A percentile compares a stretch with the other conserved stretches of the same genome.
Evolutionary conservation across 78 protist genomes (phyloP).

Genomic region (Dictyostelium citrinum): DNA sequence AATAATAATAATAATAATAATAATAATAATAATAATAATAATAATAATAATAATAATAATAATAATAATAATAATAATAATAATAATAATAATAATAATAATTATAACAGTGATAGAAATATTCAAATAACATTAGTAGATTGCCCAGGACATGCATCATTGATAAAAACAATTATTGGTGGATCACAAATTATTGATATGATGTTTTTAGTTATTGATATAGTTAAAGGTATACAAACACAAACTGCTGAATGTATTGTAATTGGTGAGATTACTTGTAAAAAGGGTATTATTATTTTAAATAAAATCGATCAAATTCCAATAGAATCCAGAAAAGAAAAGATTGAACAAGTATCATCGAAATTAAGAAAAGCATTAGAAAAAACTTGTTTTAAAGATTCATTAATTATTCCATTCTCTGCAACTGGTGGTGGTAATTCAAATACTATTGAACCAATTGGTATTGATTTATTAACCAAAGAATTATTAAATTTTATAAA

Average conservation of each 20-base stretch:
- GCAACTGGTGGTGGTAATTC: background rate
- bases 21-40: too few species aligned
- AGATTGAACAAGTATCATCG: constrained; percentile 28
- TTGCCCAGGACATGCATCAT: constrained; percentile 99
- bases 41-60: too few species aligned
- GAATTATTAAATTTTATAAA: background rate
- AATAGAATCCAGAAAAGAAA: constrained; percentile 29
- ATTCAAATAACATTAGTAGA: constrained; percentile 98
- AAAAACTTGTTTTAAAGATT: constrained; percentile 56
- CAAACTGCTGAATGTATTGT: constrained; percentile 99
- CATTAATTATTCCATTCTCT: constrained; percentile 17
- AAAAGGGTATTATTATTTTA: constrained; percentile 88
- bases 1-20: too few species aligned
- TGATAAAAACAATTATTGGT: constrained; percentile 98
- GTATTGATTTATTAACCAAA: constrained; percentile 1
- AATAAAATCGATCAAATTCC: constrained; percentile 95
- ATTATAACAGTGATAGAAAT: background rate
- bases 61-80: too few species aligned
- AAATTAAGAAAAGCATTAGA: constrained; percentile 47
- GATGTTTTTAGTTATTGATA: constrained; percentile 97
- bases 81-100: background rate
- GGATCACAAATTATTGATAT: constrained; percentile 99
- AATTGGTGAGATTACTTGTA: constrained; percentile 93
- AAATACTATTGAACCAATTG: constrained; percentile 11
- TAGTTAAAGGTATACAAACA: constrained; percentile 97